A percentile compares a stretch with the other conserved stretches of the same genome.
These are phyloP conservation scores for Tylopilus plumbeoviolaceoides DNA, from an alignment of 768 basidiomycete species.

Conservation along the genomic window DNA sequence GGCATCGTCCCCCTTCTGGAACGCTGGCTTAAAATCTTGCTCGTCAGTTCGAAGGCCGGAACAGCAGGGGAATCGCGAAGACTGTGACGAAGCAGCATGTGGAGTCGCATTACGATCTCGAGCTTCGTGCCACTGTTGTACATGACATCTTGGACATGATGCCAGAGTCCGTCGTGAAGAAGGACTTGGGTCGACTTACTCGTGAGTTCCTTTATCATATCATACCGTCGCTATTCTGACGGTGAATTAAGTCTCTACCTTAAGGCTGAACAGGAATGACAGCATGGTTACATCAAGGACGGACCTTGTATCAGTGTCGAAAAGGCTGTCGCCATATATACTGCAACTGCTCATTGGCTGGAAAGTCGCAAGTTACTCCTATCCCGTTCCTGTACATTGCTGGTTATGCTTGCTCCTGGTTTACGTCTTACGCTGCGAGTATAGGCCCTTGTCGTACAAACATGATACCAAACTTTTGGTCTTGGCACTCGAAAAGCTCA, in stretches of 20 bases:
- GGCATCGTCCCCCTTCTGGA: constrained; percentile 97
- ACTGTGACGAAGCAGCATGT: constrained; percentile 99
- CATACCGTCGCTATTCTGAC: constrained; percentile 1
- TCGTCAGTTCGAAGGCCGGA: constrained; percentile 97
- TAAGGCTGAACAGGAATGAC: constrained; percentile 98
- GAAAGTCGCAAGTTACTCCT: constrained; percentile 95
- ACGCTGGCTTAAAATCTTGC: constrained; percentile 96
- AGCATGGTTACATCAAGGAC: constrained; percentile 98
- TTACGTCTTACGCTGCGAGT: constrained; percentile 1
- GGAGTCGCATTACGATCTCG: constrained; percentile 97
- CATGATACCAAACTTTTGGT: constrained; percentile 98
- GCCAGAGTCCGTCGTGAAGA: constrained; percentile 98
- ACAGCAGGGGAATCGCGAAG: constrained; percentile 94
- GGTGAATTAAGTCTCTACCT: constrained; percentile 67
- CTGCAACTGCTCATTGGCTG: constrained; percentile 97
- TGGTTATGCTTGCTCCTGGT: background rate
- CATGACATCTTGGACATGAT: constrained; percentile 99
- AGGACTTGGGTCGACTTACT: constrained; percentile 96
- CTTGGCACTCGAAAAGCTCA: constrained; percentile 94
- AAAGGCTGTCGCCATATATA: constrained; percentile 98
- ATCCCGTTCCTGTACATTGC: constrained; percentile 90
- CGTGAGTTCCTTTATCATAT: constrained; percentile 43
- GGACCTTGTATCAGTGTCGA: constrained; percentile 99
- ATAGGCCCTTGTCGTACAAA: constrained; percentile 92
- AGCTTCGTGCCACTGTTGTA: constrained; percentile 97